phyloP scores from a whole-genome alignment of 768 basidiomycete species.

The Pisolithus sp. region DNA sequence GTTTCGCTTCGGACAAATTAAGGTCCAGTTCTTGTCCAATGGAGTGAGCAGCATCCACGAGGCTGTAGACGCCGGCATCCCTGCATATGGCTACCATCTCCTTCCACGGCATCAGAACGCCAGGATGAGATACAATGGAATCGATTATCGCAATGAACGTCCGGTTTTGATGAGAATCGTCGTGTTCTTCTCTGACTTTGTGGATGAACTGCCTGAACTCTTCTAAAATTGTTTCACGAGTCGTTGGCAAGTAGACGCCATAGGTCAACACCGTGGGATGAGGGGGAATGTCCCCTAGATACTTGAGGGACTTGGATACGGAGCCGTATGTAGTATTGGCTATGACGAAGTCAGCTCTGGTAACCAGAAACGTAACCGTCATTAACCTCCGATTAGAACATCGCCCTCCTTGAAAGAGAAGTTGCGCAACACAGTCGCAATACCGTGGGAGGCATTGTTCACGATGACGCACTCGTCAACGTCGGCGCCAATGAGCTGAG shows the following conservation, averaged over 20 bases:
- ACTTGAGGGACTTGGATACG: conserved; percentile 43
- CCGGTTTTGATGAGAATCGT: conserved; percentile 18
- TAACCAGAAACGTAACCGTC: background rate
- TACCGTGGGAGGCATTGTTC: conserved; percentile 24
- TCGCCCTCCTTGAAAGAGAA: conserved; percentile 50
- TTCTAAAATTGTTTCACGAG: conserved; percentile 49
- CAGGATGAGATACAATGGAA: conserved; percentile 56
- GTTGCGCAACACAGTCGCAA: conserved; percentile 64
- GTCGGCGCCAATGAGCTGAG: conserved; percentile 43
- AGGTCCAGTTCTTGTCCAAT: conserved; percentile 66
- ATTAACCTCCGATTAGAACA: conserved; percentile 45
- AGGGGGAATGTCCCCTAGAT: conserved; percentile 49
- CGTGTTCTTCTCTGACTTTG: conserved; percentile 19
- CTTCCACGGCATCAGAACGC: conserved; percentile 62
- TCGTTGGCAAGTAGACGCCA: conserved; percentile 47
- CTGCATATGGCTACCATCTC: conserved; percentile 59
- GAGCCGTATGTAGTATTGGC: conserved; percentile 56
- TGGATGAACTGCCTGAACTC: conserved; percentile 37
- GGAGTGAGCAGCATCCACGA: conserved; percentile 79
- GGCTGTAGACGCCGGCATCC: conserved; percentile 53
- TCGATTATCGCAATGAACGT: conserved; percentile 70
- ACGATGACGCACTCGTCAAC: conserved; percentile 53
- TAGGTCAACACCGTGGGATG: conserved; percentile 48
- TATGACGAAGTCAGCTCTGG: conserved; percentile 16
- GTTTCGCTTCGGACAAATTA: conserved; percentile 46